Percentiles rank a stretch among this genome's conserved stretches.
These are phyloP conservation scores for Blastobotrys arbuscula DNA, from an alignment of 1,139 yeast species.

Conservation along the genomic window DNA sequence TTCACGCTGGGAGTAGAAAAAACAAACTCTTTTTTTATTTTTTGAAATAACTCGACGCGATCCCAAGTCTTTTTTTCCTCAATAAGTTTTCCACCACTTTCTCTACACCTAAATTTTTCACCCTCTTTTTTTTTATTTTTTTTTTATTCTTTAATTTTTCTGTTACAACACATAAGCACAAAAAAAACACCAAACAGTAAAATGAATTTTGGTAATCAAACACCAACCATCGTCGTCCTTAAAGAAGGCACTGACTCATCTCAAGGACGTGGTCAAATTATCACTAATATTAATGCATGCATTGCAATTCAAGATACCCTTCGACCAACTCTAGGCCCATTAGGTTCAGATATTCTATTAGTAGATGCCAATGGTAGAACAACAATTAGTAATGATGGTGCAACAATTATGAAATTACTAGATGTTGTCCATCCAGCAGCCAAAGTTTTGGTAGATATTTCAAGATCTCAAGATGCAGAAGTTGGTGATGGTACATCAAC, in stretches of 20 bases:
- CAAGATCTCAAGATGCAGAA: slow-evolving; percentile 96
- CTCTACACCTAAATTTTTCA: neutral
- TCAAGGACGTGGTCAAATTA: slow-evolving; percentile 93
- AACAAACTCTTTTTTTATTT: neutral
- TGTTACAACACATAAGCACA: neutral
- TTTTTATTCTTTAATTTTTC: neutral
- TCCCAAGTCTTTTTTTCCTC: neutral
- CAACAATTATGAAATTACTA: slow-evolving; percentile 83
- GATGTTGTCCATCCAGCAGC: slow-evolving; percentile 99
- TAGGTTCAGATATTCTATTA: slow-evolving; percentile 90
- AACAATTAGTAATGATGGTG: slow-evolving; percentile 97
- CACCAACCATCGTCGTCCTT: slow-evolving; percentile 94
- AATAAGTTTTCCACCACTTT: neutral
- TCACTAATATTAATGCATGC: slow-evolving; percentile 94
- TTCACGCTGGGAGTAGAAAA: too few relatives aligned
- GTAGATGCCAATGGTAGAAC: slow-evolving; percentile 80
- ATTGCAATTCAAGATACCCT: slow-evolving; percentile 93
- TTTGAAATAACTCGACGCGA: neutral
- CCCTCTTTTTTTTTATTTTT: neutral
- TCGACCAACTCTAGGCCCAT: slow-evolving; percentile 92
- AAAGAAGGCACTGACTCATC: slow-evolving; percentile 97
- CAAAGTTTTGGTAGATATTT: slow-evolving; percentile 86
- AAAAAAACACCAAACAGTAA: neutral
- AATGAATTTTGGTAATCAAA: slow-evolving; percentile 87
- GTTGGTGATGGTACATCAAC: slow-evolving; percentile 99